Base-by-base conservation (phyloP, 2,329 filamentous ascomycete genomes). In the Venturia effusa region DNA sequence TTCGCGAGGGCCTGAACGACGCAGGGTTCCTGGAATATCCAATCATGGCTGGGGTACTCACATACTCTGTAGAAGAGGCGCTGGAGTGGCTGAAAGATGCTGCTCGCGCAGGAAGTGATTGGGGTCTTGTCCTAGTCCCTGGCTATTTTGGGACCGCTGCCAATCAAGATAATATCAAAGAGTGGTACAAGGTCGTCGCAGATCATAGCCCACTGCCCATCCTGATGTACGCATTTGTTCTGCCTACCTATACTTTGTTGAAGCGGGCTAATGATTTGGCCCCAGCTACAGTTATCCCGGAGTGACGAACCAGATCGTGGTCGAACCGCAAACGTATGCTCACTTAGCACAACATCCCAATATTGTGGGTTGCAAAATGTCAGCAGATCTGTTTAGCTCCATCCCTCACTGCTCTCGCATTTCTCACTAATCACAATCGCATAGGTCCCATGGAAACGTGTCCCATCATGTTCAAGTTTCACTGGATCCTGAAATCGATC, bases 291-390 rank as follows among this genome's bases (percentile, higher is more conserved):
- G 87, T 72, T 87, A 87, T 73, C 85, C 86, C 0, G 85, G 83
- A 62, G 85, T 88, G 27, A 85, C 84, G 19, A 45, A 45, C 10
- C 41, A 45, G 19, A 45, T 45, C 19, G 13, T 13, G 68, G 79
- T 88, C 65, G 75, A 79, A 0, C 82, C 84, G 1, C 77, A 81
- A 10, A 85, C 84, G 0, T 85, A 83, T 69, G 82, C 77, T 69
- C 74, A 76, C 68, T 82, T 88, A 30, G 79, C 86, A 8, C 75
- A 79, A 63, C 85, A 88, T 71, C 79, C 82, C 40, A 88, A 88
- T 70, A 87, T 88, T 65, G 85, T 88, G 4, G 86, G 86, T 61
- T 86, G 83, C 74, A 88, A 88, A 75, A 81, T 88, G 68, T 88
- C 84, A 0, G 41, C 19, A 22, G 7, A 45, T 45, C 10, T 10